Conservation (phyloP, 2,329 filamentous ascomycete species). For the Phialemonium atrogriseum region DNA sequence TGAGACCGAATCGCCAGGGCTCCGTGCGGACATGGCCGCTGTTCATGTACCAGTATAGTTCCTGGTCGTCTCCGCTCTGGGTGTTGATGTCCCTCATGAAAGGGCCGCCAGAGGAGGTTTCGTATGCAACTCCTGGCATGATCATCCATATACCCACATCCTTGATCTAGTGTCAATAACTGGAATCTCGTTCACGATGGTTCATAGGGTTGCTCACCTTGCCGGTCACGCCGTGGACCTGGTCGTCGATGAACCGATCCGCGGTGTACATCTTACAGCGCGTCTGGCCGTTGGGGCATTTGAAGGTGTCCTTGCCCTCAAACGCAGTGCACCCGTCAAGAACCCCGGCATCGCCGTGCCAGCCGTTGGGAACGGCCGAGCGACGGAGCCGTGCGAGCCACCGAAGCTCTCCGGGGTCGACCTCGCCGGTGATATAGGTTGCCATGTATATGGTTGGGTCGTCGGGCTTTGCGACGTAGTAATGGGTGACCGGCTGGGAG, state of each 20-base stretch:
- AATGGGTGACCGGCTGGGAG: conserved; percentile 15
- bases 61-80: conserved; percentile 43
- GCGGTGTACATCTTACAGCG: conserved; percentile 55
- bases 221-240: conserved; percentile 40
- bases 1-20: conserved; percentile 44
- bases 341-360: conserved; percentile 13
- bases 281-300: conserved; percentile 35
- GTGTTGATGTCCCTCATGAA: conserved; percentile 48
- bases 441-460: conserved; percentile 17
- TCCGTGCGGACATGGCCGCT: conserved; percentile 49
- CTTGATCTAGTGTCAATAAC: conserved; percentile 20
- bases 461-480: conserved; percentile 12
- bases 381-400: conserved; percentile 13
- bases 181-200: not conserved
- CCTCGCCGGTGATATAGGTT: conserved; percentile 16
- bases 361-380: conserved; percentile 12
- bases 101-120: conserved; percentile 48
- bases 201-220: conserved; percentile 10
- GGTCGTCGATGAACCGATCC: conserved; percentile 52
- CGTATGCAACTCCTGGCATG: conserved; percentile 37
- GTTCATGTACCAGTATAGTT: conserved; percentile 54
- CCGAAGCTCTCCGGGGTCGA: conserved; percentile 13
- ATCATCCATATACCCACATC: conserved; percentile 39
- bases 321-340: conserved; percentile 14
- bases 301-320: conserved; percentile 14